Conservation (phyloP, 2,329 filamentous ascomycete species). For the Paecilomyces formosus region DNA sequence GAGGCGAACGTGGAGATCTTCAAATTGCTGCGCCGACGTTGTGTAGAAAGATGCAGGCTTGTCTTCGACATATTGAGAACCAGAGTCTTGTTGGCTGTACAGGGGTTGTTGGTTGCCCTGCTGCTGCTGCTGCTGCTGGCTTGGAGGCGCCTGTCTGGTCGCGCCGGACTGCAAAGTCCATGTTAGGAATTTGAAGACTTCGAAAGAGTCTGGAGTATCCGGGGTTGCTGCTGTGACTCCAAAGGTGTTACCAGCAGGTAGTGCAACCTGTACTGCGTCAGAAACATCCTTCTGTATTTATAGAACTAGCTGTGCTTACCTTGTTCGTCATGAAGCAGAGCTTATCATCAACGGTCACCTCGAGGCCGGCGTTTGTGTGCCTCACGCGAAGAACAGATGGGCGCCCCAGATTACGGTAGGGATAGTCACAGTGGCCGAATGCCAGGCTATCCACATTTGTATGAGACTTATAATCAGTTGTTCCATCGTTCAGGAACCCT, state of each 20-base stretch:
- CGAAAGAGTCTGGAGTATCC: slow-evolving; percentile 89
- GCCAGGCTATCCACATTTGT: slow-evolving; percentile 74
- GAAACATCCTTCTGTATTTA: slow-evolving; percentile 4
- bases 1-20: slow-evolving; percentile 76
- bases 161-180: slow-evolving; percentile 43
- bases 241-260: slow-evolving; percentile 76
- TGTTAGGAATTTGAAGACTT: slow-evolving; percentile 79
- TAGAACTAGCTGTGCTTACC: slow-evolving; percentile 21
- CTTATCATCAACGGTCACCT: slow-evolving; percentile 71
- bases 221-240: slow-evolving; percentile 83
- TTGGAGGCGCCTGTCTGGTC: slow-evolving; percentile 24
- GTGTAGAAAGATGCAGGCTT: slow-evolving; percentile 38
- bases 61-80: slow-evolving; percentile 33
- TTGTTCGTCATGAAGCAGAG: slow-evolving; percentile 76
- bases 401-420: slow-evolving; percentile 84
- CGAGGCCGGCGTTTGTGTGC: slow-evolving; percentile 55
- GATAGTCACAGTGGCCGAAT: slow-evolving; percentile 86
- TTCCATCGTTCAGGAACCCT: slow-evolving; percentile 90
- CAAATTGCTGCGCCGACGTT: slow-evolving; percentile 55
- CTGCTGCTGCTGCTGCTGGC: slow-evolving; percentile 27
- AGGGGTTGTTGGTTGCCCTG: slow-evolving; percentile 25
- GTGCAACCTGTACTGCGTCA: slow-evolving; percentile 48
- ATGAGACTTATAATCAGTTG: slow-evolving; percentile 67
- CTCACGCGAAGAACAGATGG: slow-evolving; percentile 75
- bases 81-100: slow-evolving; percentile 20